phyloP scores from a whole-genome alignment of 768 basidiomycete genomes.

The Amanita polypyramis region DNA sequence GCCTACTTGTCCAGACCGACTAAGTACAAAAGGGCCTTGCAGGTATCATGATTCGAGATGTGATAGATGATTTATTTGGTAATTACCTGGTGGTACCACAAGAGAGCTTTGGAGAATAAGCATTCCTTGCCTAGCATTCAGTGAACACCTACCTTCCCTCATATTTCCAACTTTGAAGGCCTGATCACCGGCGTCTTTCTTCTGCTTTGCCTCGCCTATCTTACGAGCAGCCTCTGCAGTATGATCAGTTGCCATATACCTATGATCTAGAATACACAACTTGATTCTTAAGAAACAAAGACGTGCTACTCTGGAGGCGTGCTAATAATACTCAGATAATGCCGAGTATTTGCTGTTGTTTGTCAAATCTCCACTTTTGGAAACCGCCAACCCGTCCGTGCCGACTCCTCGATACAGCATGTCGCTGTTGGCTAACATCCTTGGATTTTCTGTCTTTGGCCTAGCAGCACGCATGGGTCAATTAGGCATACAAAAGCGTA shows the following conservation, averaged over 20 bases:
- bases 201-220: slow-evolving; percentile 48
- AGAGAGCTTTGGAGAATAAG: slow-evolving; percentile 37
- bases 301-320: neutral
- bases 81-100: slow-evolving; percentile 61
- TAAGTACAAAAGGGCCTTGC: slow-evolving; percentile 61
- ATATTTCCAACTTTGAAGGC: slow-evolving; percentile 60
- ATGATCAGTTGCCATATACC: neutral
- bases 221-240: slow-evolving; percentile 30
- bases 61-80: neutral
- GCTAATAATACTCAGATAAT: slow-evolving; percentile 7
- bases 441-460: slow-evolving; percentile 76
- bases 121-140: neutral
- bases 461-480: slow-evolving; percentile 79
- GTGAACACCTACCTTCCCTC: slow-evolving; percentile 38
- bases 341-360: slow-evolving; percentile 21
- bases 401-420: slow-evolving; percentile 27
- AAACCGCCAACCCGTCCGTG: slow-evolving; percentile 11
- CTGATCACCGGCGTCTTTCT: slow-evolving; percentile 56
- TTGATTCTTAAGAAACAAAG: neutral
- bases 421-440: slow-evolving; percentile 56
- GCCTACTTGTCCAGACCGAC: slow-evolving; percentile 70
- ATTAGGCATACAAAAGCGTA: slow-evolving; percentile 74
- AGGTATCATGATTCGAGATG: neutral
- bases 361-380: slow-evolving; percentile 12
- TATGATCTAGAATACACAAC: neutral